Evolutionary conservation across 306 rosid genomes (phyloP).

Genomic region (Trifolium pratense): DNA sequence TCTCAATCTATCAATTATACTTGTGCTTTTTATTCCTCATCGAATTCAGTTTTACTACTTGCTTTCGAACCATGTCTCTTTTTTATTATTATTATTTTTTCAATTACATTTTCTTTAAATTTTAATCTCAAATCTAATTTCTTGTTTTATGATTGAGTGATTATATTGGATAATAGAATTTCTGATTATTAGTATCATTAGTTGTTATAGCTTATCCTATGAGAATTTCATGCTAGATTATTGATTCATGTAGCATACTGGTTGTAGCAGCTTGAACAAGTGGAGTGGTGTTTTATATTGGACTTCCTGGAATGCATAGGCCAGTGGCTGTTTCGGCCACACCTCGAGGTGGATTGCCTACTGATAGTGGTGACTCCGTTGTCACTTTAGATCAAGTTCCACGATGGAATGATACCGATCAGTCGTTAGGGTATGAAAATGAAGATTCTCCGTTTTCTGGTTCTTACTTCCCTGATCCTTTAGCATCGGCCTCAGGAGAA

Average conservation of each 20-base stretch:
- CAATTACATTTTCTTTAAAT: too few relatives aligned
- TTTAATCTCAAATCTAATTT: too few relatives aligned
- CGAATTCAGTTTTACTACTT: slow-evolving; percentile 6
- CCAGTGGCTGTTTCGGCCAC: slow-evolving; percentile 65
- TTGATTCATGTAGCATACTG: slow-evolving; percentile 39
- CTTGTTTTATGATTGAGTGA: too few relatives aligned
- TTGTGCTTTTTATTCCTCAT: background rate
- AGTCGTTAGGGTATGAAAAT: slow-evolving; percentile 58
- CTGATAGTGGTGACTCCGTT: slow-evolving; percentile 68
- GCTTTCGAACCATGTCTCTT: background rate
- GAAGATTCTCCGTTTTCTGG: slow-evolving; percentile 71
- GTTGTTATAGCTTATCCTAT: slow-evolving; percentile 6
- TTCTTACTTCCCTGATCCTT: slow-evolving; percentile 80
- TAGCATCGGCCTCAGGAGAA: slow-evolving; percentile 57
- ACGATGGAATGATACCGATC: slow-evolving; percentile 90
- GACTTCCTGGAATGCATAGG: slow-evolving; percentile 66
- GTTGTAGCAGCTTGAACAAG: slow-evolving; percentile 35
- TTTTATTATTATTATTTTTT: too few relatives aligned
- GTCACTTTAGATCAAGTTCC: slow-evolving; percentile 94
- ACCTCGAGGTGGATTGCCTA: slow-evolving; percentile 69
- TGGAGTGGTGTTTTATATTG: slow-evolving; percentile 42
- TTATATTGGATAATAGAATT: background rate
- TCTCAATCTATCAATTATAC: slow-evolving; percentile 3
- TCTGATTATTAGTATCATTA: background rate
- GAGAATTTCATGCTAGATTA: slow-evolving; percentile 26